Percentiles rank a stretch among this genome's conserved stretches.
These are phyloP conservation scores for Blastocystis sp. DNA, from an alignment of 352 stramenopile genomes.

Conservation along the genomic window DNA sequence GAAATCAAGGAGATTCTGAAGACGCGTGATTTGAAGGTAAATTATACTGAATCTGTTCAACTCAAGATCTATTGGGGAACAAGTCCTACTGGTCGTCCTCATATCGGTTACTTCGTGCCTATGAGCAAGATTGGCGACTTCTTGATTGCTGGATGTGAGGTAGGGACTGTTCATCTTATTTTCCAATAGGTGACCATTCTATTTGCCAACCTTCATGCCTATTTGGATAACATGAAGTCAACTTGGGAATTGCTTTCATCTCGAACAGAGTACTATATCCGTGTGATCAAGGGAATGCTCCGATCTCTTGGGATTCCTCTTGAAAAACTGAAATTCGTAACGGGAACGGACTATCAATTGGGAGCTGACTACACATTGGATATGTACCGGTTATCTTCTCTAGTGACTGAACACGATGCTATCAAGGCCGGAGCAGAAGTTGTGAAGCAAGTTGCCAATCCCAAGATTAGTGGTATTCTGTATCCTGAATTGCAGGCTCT, in stretches of 20 bases:
- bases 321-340: constrained; percentile 61
- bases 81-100: constrained; percentile 41
- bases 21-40: constrained; percentile 51
- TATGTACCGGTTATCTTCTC: constrained; percentile 43
- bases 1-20: constrained; percentile 59
- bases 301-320: constrained; percentile 47
- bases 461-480: constrained; percentile 50
- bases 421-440: constrained; percentile 62
- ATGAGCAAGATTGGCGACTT: constrained; percentile 62
- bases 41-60: not conserved
- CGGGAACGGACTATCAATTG: constrained; percentile 49
- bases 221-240: constrained; percentile 61
- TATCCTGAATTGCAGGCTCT: constrained; percentile 60
- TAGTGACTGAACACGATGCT: constrained; percentile 50
- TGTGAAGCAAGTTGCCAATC: constrained; percentile 56
- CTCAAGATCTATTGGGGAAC: constrained; percentile 55
- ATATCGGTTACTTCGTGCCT: constrained; percentile 59
- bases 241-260: constrained; percentile 51
- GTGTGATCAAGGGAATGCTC: constrained; percentile 60
- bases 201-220: constrained; percentile 56
- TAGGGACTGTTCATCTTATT: not conserved
- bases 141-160: constrained; percentile 57
- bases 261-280: constrained; percentile 34
- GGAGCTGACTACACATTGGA: constrained; percentile 52
- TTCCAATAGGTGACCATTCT: constrained; percentile 32